phyloP scores from a whole-genome alignment of 2,329 filamentous ascomycete genomes.

The Boeremia exigua region DNA sequence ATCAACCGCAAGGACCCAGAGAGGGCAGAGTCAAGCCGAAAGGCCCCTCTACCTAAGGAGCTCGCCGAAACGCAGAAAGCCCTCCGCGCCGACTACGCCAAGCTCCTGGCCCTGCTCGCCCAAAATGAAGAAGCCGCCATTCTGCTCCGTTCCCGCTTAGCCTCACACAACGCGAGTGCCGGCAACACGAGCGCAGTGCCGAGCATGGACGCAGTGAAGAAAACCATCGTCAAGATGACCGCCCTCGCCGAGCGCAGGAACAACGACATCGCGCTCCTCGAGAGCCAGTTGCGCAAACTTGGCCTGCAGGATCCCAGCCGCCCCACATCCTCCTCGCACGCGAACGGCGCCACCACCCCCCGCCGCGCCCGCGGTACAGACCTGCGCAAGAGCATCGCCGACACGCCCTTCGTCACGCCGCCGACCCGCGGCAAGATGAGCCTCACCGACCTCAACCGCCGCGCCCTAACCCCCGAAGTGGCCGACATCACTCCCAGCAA shows the following conservation, averaged over 20 bases:
- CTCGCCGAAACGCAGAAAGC: conserved; percentile 84
- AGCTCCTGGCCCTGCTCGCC: conserved; percentile 74
- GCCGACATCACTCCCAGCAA: conserved; percentile 33
- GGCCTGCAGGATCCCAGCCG: conserved; percentile 35
- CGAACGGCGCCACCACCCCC: conserved; percentile 27
- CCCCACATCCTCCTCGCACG: conserved; percentile 28
- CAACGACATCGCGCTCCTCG: conserved; percentile 87
- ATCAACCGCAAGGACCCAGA: conserved; percentile 72
- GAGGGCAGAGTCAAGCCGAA: conserved; percentile 67
- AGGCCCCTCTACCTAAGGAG: conserved; percentile 81
- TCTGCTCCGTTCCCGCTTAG: conserved; percentile 78
- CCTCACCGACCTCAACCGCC: conserved; percentile 39
- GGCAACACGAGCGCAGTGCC: conserved; percentile 62
- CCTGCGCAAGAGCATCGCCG: conserved; percentile 25
- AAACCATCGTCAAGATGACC: conserved; percentile 92
- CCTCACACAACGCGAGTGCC: conserved; percentile 60
- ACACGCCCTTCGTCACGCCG: conserved; percentile 47
- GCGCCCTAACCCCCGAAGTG: conserved; percentile 40
- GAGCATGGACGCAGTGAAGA: conserved; percentile 89
- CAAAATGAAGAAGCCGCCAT: conserved; percentile 82
- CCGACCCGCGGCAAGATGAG: conserved; percentile 42
- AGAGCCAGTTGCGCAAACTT: conserved; percentile 81
- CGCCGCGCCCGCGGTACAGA: conserved; percentile 22
- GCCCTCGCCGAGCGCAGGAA: conserved; percentile 89
- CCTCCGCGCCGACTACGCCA: conserved; percentile 75